phyloP scores from a whole-genome alignment of 108 stramenopile species.

The Nitzschia sp. region DNA sequence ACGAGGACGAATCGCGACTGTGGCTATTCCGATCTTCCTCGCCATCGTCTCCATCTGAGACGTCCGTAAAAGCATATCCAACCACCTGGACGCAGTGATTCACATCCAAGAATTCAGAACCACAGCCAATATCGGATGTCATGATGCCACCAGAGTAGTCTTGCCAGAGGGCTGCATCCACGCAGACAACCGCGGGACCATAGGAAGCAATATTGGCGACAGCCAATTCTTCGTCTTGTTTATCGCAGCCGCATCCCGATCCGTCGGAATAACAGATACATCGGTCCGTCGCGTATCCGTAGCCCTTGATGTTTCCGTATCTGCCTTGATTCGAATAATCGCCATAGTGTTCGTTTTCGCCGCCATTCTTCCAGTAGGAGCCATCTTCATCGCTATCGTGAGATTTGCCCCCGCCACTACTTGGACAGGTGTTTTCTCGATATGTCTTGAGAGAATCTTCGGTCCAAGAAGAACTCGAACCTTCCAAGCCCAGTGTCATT shows the following conservation, averaged over 20 bases:
- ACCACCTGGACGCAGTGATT: slow-evolving; percentile 89
- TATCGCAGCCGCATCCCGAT: slow-evolving; percentile 79
- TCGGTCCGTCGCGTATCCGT: slow-evolving; percentile 85
- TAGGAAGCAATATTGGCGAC: slow-evolving; percentile 81
- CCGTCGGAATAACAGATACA: slow-evolving; percentile 89
- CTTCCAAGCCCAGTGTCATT: slow-evolving; percentile 57
- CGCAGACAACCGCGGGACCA: slow-evolving; percentile 85
- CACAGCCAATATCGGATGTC: slow-evolving; percentile 74
- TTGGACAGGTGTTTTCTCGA: slow-evolving; percentile 63
- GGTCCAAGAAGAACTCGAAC: slow-evolving; percentile 45
- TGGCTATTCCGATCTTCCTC: slow-evolving; percentile 36
- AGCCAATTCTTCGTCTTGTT: slow-evolving; percentile 80
- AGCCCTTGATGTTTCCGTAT: slow-evolving; percentile 82
- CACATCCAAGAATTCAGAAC: slow-evolving; percentile 73
- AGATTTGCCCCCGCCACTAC: slow-evolving; percentile 23
- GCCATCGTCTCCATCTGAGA: slow-evolving; percentile 26
- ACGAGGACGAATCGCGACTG: slow-evolving; percentile 19
- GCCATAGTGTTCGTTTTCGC: slow-evolving; percentile 31
- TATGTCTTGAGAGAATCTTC: slow-evolving; percentile 53
- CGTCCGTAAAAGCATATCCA: slow-evolving; percentile 78
- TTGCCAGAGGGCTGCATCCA: slow-evolving; percentile 84
- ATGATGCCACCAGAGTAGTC: slow-evolving; percentile 86
- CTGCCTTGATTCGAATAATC: slow-evolving; percentile 40
- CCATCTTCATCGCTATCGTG: slow-evolving; percentile 30
- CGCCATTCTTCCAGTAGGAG: slow-evolving; percentile 24